phyloP scores from a whole-genome alignment of 805 yeast species.

The Wickerhamomyces ciferrii region DNA sequence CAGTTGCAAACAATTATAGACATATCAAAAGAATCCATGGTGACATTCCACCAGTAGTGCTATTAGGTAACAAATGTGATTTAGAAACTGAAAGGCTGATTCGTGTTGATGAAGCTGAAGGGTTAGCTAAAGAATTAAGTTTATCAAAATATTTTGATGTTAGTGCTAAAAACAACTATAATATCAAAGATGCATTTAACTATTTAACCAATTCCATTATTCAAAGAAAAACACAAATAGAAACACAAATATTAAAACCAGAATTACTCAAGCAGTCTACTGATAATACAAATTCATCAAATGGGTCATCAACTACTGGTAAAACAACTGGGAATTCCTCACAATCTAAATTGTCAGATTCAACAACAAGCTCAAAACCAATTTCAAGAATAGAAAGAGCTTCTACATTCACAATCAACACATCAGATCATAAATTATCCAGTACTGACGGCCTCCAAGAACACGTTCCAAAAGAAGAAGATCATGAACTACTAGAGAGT shows the following conservation, averaged over 20 bases:
- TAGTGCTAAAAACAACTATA: slow-evolving; percentile 13
- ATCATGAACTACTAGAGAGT: background rate
- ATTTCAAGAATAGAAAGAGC: background rate
- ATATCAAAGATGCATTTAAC: slow-evolving; percentile 13
- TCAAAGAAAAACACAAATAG: background rate
- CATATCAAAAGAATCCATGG: slow-evolving; percentile 13
- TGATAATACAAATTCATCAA: background rate
- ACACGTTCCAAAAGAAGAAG: background rate
- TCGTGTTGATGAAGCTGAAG: slow-evolving; percentile 9
- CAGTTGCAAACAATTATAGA: slow-evolving; percentile 8
- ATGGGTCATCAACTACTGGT: background rate
- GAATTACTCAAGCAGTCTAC: background rate
- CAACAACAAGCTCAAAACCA: background rate
- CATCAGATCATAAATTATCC: background rate
- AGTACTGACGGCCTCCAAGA: background rate
- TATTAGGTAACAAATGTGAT: slow-evolving; percentile 16
- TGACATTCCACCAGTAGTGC: slow-evolving; percentile 13
- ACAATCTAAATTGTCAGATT: background rate
- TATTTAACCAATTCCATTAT: slow-evolving; percentile 4
- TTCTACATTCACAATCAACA: background rate
- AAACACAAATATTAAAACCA: background rate
- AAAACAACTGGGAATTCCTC: background rate
- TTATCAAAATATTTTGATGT: slow-evolving; percentile 10
- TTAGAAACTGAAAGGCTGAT: slow-evolving; percentile 8
- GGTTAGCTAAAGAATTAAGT: slow-evolving; percentile 9